Conservation (phyloP, 75 land plant genomes). For the Cryptomeria japonica region DNA sequence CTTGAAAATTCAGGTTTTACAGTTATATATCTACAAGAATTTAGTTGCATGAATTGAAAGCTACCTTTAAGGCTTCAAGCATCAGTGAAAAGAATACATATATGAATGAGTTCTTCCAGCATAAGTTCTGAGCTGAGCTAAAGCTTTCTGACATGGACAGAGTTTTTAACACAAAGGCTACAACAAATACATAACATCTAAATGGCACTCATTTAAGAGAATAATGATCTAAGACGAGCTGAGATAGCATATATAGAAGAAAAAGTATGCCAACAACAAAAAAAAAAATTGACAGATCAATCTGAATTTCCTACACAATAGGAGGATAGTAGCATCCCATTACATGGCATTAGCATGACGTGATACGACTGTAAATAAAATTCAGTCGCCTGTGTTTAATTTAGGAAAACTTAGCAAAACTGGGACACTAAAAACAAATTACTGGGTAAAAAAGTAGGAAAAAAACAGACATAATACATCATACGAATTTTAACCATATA, state of each 20-base stretch:
- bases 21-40: background rate
- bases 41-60: background rate
- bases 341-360: too few species aligned
- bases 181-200: background rate
- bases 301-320: background rate
- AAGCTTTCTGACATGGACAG: background rate
- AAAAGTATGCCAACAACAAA: background rate
- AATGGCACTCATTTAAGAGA: background rate
- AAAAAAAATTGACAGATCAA: background rate
- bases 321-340: too few species aligned
- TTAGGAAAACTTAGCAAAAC: too few species aligned
- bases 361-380: too few species aligned
- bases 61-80: background rate
- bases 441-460: too few species aligned
- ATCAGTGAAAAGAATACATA: background rate
- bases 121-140: background rate
- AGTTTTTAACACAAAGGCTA: background rate
- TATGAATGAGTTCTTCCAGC: background rate
- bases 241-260: background rate
- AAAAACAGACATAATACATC: too few species aligned
- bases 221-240: background rate
- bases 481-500: too few species aligned
- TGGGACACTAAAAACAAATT: too few species aligned
- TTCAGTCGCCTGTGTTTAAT: too few species aligned
- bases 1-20: background rate